Evolutionary conservation across 2,329 filamentous ascomycete species (phyloP).

Genomic region (Colletotrichum sp.): DNA sequence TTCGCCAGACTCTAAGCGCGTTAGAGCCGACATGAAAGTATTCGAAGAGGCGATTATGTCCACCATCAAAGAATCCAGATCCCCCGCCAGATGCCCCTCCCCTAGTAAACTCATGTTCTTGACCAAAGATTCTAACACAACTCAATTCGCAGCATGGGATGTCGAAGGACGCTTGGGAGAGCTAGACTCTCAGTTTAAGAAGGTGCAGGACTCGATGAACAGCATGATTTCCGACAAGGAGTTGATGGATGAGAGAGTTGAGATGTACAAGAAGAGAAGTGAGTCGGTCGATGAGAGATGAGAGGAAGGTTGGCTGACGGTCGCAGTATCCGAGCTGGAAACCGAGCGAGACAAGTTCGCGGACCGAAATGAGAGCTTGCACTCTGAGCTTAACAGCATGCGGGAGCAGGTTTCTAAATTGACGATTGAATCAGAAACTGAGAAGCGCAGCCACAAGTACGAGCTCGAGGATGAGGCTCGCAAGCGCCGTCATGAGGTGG

Average conservation of each 20-base stretch:
- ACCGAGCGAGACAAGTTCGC: conserved; percentile 50
- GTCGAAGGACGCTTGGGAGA: conserved; percentile 77
- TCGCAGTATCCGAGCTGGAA: conserved; percentile 54
- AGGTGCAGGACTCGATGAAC: conserved; percentile 75
- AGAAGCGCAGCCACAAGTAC: conserved; percentile 50
- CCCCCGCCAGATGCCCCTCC: conserved; percentile 47
- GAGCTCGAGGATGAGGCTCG: conserved; percentile 60
- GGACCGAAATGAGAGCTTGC: conserved; percentile 55
- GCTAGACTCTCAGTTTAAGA: conserved; percentile 76
- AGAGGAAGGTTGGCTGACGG: conserved; percentile 17
- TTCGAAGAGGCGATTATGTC: conserved; percentile 32
- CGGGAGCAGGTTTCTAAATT: conserved; percentile 42
- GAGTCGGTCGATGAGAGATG: conserved; percentile 33
- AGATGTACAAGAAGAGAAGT: conserved; percentile 78
- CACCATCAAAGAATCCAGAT: conserved; percentile 35
- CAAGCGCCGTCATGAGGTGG: conserved; percentile 59
- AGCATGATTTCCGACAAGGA: conserved; percentile 71
- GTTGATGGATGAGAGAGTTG: conserved; percentile 75
- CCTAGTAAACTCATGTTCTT: conserved; percentile 61
- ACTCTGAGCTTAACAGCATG: conserved; percentile 64
- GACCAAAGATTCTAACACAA: conserved; percentile 76
- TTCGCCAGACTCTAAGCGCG: conserved; percentile 16
- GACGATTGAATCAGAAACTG: conserved; percentile 46
- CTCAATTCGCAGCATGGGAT: conserved; percentile 74
- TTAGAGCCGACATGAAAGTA: conserved; percentile 24